Evolutionary conservation across 2,329 filamentous ascomycete genomes (phyloP), one percentile per base, ranked within the genome.

Genomic region (Hymenoscyphus scutula): DNA sequence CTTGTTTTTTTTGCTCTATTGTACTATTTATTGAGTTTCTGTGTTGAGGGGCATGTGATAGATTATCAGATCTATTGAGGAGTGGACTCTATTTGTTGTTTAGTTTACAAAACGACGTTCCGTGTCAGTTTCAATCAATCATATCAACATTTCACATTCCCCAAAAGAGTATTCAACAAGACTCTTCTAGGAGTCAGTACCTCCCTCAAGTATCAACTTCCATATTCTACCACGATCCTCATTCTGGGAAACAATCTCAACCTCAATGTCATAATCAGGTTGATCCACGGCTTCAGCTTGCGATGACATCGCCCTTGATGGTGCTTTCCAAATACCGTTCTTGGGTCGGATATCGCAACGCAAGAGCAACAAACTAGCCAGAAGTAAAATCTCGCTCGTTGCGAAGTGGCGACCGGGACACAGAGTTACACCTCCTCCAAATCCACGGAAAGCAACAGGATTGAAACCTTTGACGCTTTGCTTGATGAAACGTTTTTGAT

Each of bases 401-500:
- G 73, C 75, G 56, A 76, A 75, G 66, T 76, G 71, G 5, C 74
- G 70, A 0, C 75, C 75, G 3, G 75, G 75, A 59, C 75, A 77
- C 7, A 76, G 62, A 30, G 73, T 73, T 64, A 73, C 74, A 10
- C 74, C 75, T 5, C 74, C 75, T 23, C 75, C 75, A 59, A 76
- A 77, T 1, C 74, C 30, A 30, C 56, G 61, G 32, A 62, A 59
- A 17, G 56, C 61, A 56, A 34, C 51, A 1, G 73, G 71, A 25
- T 69, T 72, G 11, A 11, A 29, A n/a, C 66, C 62, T 32, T 68
- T 70, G 17, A n/a, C 17, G 25, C 34, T 37, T 32, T 29, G 30
- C 34, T 17, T 23, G 3, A 68, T 27, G 63, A 78, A 78, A 1
- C 76, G 74, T 6, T 48, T 59, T 15, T 74, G 70, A 37, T 77